Conservation (phyloP, 495 filamentous ascomycete genomes). For the Aspergillus panamensis region DNA sequence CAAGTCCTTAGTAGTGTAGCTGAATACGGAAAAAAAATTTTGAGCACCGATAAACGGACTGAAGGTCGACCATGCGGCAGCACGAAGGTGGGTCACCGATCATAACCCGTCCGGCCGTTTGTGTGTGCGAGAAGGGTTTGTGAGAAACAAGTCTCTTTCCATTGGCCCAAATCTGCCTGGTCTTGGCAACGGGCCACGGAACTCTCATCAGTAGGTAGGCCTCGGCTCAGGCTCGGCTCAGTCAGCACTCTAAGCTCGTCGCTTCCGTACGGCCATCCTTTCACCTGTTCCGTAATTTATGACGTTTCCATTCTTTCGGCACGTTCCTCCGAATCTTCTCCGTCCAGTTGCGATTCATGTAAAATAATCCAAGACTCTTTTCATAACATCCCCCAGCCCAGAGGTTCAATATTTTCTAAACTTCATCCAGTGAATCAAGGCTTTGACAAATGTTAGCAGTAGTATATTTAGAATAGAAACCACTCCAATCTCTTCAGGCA, state of each 20-base stretch:
- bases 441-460: too few species aligned
- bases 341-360: slow-evolving; percentile 20
- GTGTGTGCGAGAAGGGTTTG: slow-evolving; percentile 25
- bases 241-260: slow-evolving; percentile 24
- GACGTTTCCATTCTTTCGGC: slow-evolving; percentile 39
- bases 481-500: neutral
- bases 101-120: slow-evolving; percentile 32
- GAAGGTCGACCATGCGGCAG: slow-evolving; percentile 24
- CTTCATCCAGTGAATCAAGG: neutral
- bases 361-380: slow-evolving; percentile 18
- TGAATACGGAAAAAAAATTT: slow-evolving; percentile 27
- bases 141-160: slow-evolving; percentile 28
- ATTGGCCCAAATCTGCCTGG: slow-evolving; percentile 32
- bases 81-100: slow-evolving; percentile 32
- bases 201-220: slow-evolving; percentile 59
- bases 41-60: slow-evolving; percentile 46
- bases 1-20: slow-evolving; percentile 5
- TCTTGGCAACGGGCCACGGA: slow-evolving; percentile 50
- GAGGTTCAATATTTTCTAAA: neutral
- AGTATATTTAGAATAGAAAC: too few species aligned
- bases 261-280: slow-evolving; percentile 21
- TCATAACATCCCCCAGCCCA: neutral
- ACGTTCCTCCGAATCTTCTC: slow-evolving; percentile 25
- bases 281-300: slow-evolving; percentile 35
- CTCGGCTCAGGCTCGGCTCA: slow-evolving; percentile 47